Conservation (phyloP, 2,329 filamentous ascomycete genomes). For the Alternaria infectoria region DNA sequence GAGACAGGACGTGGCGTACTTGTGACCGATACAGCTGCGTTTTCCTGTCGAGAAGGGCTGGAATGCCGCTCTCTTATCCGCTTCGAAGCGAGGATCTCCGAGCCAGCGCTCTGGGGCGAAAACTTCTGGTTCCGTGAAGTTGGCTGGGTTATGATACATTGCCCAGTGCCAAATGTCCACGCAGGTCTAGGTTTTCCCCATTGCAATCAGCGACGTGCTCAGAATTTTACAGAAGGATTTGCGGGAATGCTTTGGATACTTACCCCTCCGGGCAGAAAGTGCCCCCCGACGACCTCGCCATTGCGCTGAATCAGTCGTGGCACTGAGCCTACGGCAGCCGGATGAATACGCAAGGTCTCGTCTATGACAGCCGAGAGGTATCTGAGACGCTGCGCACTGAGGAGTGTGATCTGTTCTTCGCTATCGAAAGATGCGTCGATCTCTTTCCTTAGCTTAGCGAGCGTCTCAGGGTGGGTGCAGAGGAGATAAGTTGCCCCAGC, state of each 20-base stretch:
- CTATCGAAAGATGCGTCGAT: slow-evolving; percentile 22
- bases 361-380: slow-evolving; percentile 28
- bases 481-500: slow-evolving; percentile 19
- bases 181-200: background rate
- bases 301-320: slow-evolving; percentile 4
- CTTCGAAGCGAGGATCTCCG: background rate
- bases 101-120: slow-evolving; percentile 1
- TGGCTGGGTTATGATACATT: slow-evolving; percentile 8
- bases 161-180: slow-evolving; percentile 8
- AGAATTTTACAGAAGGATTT: background rate
- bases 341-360: slow-evolving; percentile 43
- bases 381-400: slow-evolving; percentile 19
- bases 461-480: slow-evolving; percentile 19
- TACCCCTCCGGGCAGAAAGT: slow-evolving; percentile 1
- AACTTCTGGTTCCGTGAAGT: background rate
- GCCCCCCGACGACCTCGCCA: slow-evolving; percentile 1
- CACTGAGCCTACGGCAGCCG: slow-evolving; percentile 14
- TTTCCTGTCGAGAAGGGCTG: slow-evolving; percentile 4
- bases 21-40: background rate
- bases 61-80: background rate
- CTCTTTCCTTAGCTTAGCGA: slow-evolving; percentile 21
- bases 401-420: slow-evolving; percentile 37
- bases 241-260: background rate
- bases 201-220: background rate
- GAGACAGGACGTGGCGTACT: background rate